Evolutionary conservation across 2,329 filamentous ascomycete species (phyloP), one percentile per base, ranked within the genome.

Genomic region (Cryphonectria radicalis): DNA sequence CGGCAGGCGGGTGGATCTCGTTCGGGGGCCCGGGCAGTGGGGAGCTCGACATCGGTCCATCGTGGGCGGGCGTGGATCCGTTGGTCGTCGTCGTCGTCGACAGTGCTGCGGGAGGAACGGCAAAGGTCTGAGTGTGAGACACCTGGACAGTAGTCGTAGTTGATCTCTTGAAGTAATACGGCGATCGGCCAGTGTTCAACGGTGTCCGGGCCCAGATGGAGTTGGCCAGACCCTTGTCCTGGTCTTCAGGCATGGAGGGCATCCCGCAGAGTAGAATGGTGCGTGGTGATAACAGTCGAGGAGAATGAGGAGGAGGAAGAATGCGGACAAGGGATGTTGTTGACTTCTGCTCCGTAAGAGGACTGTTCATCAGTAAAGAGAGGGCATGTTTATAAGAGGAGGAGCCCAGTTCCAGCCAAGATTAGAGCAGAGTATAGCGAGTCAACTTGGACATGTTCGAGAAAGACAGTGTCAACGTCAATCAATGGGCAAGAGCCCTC

Each of bases 151-250:
- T 57, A 28, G 32, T 60, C 22, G 63, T 59, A 22, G 57, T n/a
- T 5, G 43, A 46, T 25, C 63, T 63, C 50, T 40, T 70, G 35
- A 70, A 72, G 64, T 72, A 67, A 35, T 72, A 69, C 1, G 66
- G 66, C 46, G 66, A 66, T 11, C 62, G 53, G 3, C 70, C 70
- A 11, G 66, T 71, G 62, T 69, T 71, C 60, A 72, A 63, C 42
- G 72, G 69, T 4, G 72, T 14, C 40, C 57, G 19, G 3, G 66
- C 72, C 72, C 72, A 73, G 28, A 67, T 53, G 3, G 72, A 73
- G 67, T 40, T 68, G 64, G 64, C 63, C 42, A 73, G 70, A 17
- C 72, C 72, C 32, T 57, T 71, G 8, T 73, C 69, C 28, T 32
- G 40, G 11, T 17, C 42, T 7, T 40, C 40, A 53, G 55, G 37